phyloP scores from a whole-genome alignment of 441 rosid species.

The Gossypium schwendimanii region DNA sequence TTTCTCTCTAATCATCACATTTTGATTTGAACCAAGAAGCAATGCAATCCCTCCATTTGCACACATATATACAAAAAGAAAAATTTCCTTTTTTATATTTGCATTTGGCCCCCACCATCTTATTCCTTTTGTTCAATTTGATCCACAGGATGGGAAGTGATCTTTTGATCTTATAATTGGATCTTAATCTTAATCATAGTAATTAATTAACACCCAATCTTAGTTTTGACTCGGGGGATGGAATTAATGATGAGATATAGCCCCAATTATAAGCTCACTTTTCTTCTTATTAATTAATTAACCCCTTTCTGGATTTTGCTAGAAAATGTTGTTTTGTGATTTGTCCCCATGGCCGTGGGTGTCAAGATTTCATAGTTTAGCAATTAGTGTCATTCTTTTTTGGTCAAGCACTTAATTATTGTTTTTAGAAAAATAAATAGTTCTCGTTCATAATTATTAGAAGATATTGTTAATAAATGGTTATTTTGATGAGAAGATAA shows the following conservation, averaged over 20 bases:
- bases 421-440: not conserved
- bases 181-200: not conserved
- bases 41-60: not conserved
- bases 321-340: not conserved
- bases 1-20: slow-evolving; percentile 13
- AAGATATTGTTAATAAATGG: not conserved
- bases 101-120: not conserved
- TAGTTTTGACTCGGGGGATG: not conserved
- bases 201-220: not conserved
- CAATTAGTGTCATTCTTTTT: slow-evolving; percentile 7
- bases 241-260: not conserved
- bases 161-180: not conserved
- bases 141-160: not conserved
- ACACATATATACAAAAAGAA: too few species aligned
- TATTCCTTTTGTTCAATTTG: not conserved
- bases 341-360: not conserved
- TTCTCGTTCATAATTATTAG: not conserved
- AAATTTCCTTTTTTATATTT: not conserved
- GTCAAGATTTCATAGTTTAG: not conserved
- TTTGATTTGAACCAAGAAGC: not conserved
- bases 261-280: not conserved
- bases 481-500: too few species aligned
- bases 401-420: not conserved
- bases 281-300: not conserved
- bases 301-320: not conserved